Evolutionary conservation across 1,284 basidiomycete species (phyloP).

Genomic region (Sporisorium sorghi): DNA sequence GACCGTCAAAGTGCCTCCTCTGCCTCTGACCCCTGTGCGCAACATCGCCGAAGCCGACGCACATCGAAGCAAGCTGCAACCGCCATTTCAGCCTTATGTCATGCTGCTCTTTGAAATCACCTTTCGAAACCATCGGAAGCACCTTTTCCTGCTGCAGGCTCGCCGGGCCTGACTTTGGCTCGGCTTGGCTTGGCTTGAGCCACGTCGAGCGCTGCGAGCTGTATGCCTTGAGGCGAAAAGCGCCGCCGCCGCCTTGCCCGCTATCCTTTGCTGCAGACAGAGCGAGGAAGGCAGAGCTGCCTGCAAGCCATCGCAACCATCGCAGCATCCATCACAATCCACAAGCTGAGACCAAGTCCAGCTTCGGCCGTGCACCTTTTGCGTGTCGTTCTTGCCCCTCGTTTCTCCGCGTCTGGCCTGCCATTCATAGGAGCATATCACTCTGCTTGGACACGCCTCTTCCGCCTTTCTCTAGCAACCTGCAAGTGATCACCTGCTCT

Average conservation of each 20-base stretch:
- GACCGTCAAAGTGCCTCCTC: slow-evolving; percentile 5
- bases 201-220: slow-evolving; percentile 6
- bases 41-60: slow-evolving; percentile 41
- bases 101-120: background rate
- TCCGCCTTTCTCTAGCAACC: background rate
- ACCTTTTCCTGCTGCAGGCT: background rate
- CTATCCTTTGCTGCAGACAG: background rate
- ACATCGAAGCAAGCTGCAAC: background rate
- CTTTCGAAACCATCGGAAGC: background rate
- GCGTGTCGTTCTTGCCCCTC: slow-evolving; percentile 7
- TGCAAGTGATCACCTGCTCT: slow-evolving; percentile 3
- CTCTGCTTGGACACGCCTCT: slow-evolving; percentile 30
- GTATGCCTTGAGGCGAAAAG: background rate
- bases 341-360: slow-evolving; percentile 4
- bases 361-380: slow-evolving; percentile 9
- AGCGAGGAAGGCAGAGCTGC: too few species aligned
- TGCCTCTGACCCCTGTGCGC: background rate
- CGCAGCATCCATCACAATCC: background rate
- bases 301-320: background rate
- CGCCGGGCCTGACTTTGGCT: background rate
- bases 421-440: slow-evolving; percentile 19
- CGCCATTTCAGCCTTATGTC: slow-evolving; percentile 9
- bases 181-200: background rate
- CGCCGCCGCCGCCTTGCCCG: background rate
- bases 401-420: too few species aligned